These are phyloP conservation scores for Oryza meridionalis DNA, from an alignment of 176 grass and related monocot species.

Conservation along the genomic window DNA sequence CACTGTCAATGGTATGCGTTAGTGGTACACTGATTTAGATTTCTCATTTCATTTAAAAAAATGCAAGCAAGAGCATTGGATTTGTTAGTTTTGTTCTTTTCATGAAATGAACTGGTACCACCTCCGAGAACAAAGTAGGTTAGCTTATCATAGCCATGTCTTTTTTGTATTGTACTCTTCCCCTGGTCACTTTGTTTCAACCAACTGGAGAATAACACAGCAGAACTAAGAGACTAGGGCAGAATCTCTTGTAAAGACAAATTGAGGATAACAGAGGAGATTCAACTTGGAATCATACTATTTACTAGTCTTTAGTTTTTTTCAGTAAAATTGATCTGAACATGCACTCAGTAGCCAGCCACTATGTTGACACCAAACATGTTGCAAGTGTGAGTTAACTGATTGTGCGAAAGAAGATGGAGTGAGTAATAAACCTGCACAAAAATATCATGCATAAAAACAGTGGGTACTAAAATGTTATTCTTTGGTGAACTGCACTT, in stretches of 20 bases:
- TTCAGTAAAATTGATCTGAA: not conserved
- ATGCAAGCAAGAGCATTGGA: not conserved
- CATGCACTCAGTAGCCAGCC: not conserved
- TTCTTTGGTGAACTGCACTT: not conserved
- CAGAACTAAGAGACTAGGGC: not conserved
- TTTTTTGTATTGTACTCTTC: not conserved
- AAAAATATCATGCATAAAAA: not conserved
- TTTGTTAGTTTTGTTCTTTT: not conserved
- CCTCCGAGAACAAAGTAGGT: not conserved
- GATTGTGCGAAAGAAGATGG: not conserved
- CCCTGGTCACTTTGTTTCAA: not conserved
- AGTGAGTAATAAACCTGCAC: not conserved
- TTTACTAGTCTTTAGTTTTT: not conserved
- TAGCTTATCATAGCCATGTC: not conserved
- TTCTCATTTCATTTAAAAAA: not conserved
- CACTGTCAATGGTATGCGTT: constrained; percentile 65
- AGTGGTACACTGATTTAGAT: constrained; percentile 8
- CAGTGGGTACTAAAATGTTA: not conserved
- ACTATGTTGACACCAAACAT: not conserved
- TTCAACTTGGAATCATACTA: not conserved
- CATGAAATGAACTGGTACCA: not conserved
- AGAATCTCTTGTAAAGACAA: not conserved
- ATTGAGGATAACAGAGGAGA: not conserved
- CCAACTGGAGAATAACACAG: not conserved
- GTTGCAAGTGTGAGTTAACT: not conserved